phyloP scores from a whole-genome alignment of 495 filamentous ascomycete genomes.

The Polyplosphaeria fusca region DNA sequence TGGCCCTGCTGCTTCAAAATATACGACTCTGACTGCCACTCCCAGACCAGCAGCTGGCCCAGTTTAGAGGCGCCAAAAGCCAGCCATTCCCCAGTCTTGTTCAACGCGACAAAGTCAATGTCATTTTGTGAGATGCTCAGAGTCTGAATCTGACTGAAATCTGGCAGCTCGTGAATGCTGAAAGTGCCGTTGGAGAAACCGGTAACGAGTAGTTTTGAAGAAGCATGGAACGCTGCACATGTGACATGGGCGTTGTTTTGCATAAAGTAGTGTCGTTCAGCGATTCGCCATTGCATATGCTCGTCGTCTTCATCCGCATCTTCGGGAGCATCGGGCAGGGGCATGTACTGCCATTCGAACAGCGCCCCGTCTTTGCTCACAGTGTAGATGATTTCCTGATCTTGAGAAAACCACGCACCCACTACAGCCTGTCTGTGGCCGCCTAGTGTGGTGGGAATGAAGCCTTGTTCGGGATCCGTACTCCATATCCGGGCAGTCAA shows the following conservation, averaged over 20 bases:
- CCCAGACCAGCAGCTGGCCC: slow-evolving; percentile 94
- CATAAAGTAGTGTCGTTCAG: slow-evolving; percentile 83
- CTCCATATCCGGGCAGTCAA: slow-evolving; percentile 94
- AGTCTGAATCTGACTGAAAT: slow-evolving; percentile 91
- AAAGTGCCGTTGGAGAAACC: slow-evolving; percentile 96
- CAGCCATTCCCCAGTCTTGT: slow-evolving; percentile 92
- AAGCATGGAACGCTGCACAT: slow-evolving; percentile 80
- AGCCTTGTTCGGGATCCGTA: slow-evolving; percentile 78
- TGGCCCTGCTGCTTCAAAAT: slow-evolving; percentile 97
- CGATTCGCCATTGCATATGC: slow-evolving; percentile 75
- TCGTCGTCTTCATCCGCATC: slow-evolving; percentile 57
- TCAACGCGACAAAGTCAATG: slow-evolving; percentile 89
- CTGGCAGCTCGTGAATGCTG: slow-evolving; percentile 90
- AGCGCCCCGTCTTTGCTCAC: slow-evolving; percentile 66
- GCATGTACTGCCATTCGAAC: slow-evolving; percentile 61
- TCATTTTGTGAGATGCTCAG: slow-evolving; percentile 90
- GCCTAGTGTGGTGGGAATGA: slow-evolving; percentile 80
- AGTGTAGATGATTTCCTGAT: slow-evolving; percentile 75
- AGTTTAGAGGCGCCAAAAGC: slow-evolving; percentile 96
- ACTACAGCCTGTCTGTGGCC: slow-evolving; percentile 85
- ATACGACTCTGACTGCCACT: slow-evolving; percentile 99
- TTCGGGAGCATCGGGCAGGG: slow-evolving; percentile 45
- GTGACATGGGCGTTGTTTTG: slow-evolving; percentile 84
- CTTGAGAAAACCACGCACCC: slow-evolving; percentile 86
- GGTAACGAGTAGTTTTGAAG: slow-evolving; percentile 82